Evolutionary conservation across 805 yeast species (phyloP).

Genomic region (Nakazawaea laoshanensis): DNA sequence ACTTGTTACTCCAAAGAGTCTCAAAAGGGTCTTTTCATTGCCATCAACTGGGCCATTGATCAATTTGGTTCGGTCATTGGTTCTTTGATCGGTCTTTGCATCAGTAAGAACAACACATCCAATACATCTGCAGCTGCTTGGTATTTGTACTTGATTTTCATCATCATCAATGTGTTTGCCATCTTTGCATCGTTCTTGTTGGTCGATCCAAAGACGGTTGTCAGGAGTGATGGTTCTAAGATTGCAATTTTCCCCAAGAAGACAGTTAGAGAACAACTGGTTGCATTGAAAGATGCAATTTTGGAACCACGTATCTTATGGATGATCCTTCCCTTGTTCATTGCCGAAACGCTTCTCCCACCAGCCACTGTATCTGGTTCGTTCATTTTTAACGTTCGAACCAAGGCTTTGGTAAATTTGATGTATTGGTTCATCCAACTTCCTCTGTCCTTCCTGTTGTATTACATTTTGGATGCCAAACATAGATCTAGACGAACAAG

Average conservation of each 20-base stretch:
- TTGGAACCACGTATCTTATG: slow-evolving; percentile 9
- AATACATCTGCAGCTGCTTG: slow-evolving; percentile 11
- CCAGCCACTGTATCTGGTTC: slow-evolving; percentile 12
- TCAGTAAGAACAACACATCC: slow-evolving; percentile 6
- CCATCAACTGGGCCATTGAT: slow-evolving; percentile 13
- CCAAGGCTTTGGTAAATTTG: slow-evolving; percentile 13
- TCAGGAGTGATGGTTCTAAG: slow-evolving; percentile 12
- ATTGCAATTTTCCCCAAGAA: slow-evolving; percentile 11
- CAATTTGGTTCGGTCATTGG: slow-evolving; percentile 13
- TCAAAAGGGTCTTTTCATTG: slow-evolving; percentile 13
- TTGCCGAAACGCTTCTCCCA: slow-evolving; percentile 12
- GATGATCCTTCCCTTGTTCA: slow-evolving; percentile 12
- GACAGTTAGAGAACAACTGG: slow-evolving; percentile 8
- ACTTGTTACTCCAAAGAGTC: slow-evolving; percentile 13
- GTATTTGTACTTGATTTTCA: slow-evolving; percentile 12
- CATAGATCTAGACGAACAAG: slow-evolving; percentile 10
- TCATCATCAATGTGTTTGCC: slow-evolving; percentile 11
- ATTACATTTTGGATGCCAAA: slow-evolving; percentile 9
- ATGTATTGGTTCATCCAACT: slow-evolving; percentile 13
- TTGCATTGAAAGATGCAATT: slow-evolving; percentile 8
- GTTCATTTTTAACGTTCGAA: slow-evolving; percentile 12
- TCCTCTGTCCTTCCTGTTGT: slow-evolving; percentile 11
- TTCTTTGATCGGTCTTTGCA: slow-evolving; percentile 12
- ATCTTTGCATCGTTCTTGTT: slow-evolving; percentile 10
- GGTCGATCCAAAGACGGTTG: slow-evolving; percentile 10